Evolutionary conservation across 805 yeast species (phyloP).

Genomic region (Ascoidea tarda): DNA sequence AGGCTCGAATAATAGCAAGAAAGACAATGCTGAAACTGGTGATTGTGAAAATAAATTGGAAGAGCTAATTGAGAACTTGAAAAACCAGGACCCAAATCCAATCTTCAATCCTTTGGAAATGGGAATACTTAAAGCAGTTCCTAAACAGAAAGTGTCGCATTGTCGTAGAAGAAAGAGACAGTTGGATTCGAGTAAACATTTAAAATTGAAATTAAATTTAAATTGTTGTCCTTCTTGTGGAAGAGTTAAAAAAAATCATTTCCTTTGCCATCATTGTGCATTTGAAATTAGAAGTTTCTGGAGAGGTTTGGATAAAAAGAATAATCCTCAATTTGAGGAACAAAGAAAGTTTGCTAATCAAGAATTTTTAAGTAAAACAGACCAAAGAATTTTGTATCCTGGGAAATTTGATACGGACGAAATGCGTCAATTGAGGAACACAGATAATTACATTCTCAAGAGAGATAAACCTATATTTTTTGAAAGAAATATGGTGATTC

Average conservation of each 20-base stretch:
- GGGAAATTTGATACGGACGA: slow-evolving; percentile 37
- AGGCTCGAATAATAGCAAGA: neutral
- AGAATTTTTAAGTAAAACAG: slow-evolving; percentile 34
- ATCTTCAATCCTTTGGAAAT: slow-evolving; percentile 24
- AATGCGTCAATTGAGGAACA: too few relatives aligned
- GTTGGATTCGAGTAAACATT: slow-evolving; percentile 75
- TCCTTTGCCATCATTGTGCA: slow-evolving; percentile 87
- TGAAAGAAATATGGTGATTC: neutral
- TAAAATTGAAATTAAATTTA: slow-evolving; percentile 59
- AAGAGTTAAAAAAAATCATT: slow-evolving; percentile 76
- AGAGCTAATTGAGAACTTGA: neutral
- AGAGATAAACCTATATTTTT: neutral
- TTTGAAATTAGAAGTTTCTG: slow-evolving; percentile 66
- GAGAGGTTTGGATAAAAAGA: slow-evolving; percentile 28
- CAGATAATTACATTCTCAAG: neutral
- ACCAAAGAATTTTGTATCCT: slow-evolving; percentile 57
- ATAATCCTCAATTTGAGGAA: slow-evolving; percentile 7
- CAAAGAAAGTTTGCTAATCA: slow-evolving; percentile 15
- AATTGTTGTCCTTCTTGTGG: slow-evolving; percentile 96
- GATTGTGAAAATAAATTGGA: neutral
- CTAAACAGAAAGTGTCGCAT: slow-evolving; percentile 87
- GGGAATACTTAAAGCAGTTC: slow-evolving; percentile 79
- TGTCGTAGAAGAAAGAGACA: slow-evolving; percentile 74
- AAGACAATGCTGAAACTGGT: too few relatives aligned
- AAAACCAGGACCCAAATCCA: neutral